Evolutionary conservation across 805 yeast species (phyloP).

Genomic region (Yamadazyma philogaea): DNA sequence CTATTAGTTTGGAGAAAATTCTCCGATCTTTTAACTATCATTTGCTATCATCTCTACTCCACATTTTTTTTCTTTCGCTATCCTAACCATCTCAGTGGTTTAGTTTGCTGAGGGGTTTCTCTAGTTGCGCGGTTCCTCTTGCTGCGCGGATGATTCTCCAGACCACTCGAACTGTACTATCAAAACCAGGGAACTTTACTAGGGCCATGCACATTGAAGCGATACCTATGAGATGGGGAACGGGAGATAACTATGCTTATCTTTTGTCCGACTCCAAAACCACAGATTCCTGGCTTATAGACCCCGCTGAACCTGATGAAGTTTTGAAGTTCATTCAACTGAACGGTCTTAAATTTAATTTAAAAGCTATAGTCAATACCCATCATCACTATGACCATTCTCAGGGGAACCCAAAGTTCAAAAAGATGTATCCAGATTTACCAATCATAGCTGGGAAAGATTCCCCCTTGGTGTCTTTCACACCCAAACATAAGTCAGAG

Average conservation of each 20-base stretch:
- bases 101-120: no score
- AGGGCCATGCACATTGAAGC: conserved; percentile 76
- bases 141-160: background rate
- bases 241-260: conserved; percentile 90
- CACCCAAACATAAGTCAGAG: conserved; percentile 64
- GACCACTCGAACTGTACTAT: background rate
- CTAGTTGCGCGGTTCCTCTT: no score
- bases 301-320: conserved; percentile 87
- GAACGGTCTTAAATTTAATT: conserved; percentile 40
- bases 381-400: conserved; percentile 97
- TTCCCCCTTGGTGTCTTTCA: conserved; percentile 66
- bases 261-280: conserved; percentile 66
- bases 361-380: conserved; percentile 83
- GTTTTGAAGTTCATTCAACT: conserved; percentile 45
- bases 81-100: no score
- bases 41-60: no score
- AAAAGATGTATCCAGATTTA: conserved; percentile 39
- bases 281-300: conserved; percentile 75
- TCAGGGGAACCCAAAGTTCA: conserved; percentile 67
- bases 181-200: background rate
- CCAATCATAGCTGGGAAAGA: conserved; percentile 84
- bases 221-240: conserved; percentile 93
- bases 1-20: no score
- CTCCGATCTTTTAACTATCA: no score
- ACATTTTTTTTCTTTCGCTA: no score